Conservation (phyloP, 2,329 filamentous ascomycete genomes). For the Magnaporthiopsis rhizophila region DNA sequence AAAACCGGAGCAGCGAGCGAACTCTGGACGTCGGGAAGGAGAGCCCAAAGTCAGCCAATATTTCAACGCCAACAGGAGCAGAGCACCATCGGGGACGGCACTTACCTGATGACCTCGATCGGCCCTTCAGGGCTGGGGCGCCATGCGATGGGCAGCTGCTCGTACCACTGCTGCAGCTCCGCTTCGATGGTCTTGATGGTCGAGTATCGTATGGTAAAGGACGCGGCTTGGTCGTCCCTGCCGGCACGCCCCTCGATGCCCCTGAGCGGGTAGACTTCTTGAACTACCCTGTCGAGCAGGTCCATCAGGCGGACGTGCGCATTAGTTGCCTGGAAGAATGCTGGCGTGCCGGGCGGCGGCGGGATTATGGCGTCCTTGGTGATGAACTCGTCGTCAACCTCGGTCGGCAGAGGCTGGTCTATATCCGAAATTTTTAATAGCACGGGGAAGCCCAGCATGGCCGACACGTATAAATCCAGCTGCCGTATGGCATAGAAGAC, state of each 20-base stretch:
- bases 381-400: conserved; percentile 61
- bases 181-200: conserved; percentile 57
- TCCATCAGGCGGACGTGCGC: conserved; percentile 56
- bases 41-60: background rate
- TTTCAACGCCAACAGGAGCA: background rate
- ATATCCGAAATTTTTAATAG: conserved; percentile 57
- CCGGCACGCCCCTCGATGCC: conserved; percentile 38
- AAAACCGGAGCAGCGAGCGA: conserved; percentile 70
- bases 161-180: conserved; percentile 56
- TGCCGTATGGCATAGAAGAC: conserved; percentile 63
- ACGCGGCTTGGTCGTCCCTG: conserved; percentile 35
- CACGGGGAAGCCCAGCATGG: conserved; percentile 57
- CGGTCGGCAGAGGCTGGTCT: conserved; percentile 56
- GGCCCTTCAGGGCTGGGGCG: conserved; percentile 71
- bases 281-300: conserved; percentile 57
- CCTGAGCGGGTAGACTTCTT: conserved; percentile 58
- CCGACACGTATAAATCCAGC: conserved; percentile 64
- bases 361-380: conserved; percentile 47
- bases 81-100: conserved; percentile 6
- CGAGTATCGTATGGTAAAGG: conserved; percentile 55
- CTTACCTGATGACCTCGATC: conserved; percentile 68
- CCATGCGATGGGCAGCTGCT: conserved; percentile 64
- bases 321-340: conserved; percentile 57
- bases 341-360: conserved; percentile 47
- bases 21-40: conserved; percentile 32